Evolutionary conservation across 2,329 filamentous ascomycete genomes (phyloP), one percentile per base, ranked within the genome.

Genomic region (Sporothrix inflata): DNA sequence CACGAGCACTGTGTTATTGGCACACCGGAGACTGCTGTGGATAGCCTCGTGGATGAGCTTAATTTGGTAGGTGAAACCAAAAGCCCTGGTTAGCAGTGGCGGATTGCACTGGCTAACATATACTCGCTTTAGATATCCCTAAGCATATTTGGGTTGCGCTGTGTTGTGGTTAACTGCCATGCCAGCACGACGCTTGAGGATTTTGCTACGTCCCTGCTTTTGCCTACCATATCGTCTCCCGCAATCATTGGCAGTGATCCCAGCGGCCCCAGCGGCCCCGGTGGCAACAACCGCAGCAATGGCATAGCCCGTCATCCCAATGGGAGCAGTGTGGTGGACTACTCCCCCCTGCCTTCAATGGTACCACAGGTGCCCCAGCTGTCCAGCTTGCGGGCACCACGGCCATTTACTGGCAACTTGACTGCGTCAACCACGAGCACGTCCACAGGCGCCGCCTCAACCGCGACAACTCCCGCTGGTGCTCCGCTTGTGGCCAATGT

Each of bases 1-100:
- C 88, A 91, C 75, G 92, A 97, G 80, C 94, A 98, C 81, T 97
- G 94, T 82, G 90, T 98, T 77, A 89, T 98, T 78, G 91, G 94
- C 81, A 92, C 93, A 19, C 87, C 90, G 2, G 80, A 83, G 4
- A 83, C 87, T 47, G 83, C 84, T 69, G 82, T 95, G 72, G 86
- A 92, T 79, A 87, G 90, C 75, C 84, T 97, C n/a, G 86, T 90
- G 57, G 86, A 89, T 69, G 94, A 97, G 80, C 84, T 97, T 27
- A 87, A 88, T 74, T 83, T 96, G 78, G 92, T 93, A 82, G 53
- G 78, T 72, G 40, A 51, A 30, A 6, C 16, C 16, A n/a, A 21
- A 45, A 14, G 19, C 4, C 5, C 8, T 19, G 12, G 5, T 27
- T 3, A 12, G 11, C 21, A 38, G 11, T 12, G 1, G 14, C n/a